These are phyloP conservation scores for Rhamnella rubrinervis DNA, from an alignment of 331 rosid genomes.

Conservation along the genomic window DNA sequence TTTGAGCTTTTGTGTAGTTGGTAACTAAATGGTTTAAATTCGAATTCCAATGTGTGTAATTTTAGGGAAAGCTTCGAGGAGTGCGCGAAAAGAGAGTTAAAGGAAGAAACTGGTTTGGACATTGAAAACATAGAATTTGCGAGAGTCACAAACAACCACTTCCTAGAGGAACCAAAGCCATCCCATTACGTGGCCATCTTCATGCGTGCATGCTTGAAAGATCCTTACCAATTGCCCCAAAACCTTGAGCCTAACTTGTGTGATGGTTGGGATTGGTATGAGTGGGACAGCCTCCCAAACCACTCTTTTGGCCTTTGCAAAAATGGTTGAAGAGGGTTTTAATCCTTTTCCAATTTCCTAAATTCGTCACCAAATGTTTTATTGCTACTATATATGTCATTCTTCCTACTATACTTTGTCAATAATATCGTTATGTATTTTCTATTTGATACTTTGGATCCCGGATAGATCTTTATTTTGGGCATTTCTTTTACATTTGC, in stretches of 20 bases:
- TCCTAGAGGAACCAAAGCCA: constrained; percentile 37
- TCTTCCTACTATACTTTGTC: no score
- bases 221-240: constrained; percentile 28
- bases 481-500: no score
- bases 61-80: constrained; percentile 80
- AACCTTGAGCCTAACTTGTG: constrained; percentile 61
- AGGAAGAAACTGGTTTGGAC: constrained; percentile 67
- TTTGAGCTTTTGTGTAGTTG: background rate
- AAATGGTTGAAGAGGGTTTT: constrained; percentile 49
- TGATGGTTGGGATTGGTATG: constrained; percentile 78
- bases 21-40: no score
- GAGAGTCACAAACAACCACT: constrained; percentile 47
- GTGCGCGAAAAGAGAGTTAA: constrained; percentile 67
- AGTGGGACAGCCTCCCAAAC: constrained; percentile 48
- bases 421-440: no score
- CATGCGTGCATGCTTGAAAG: constrained; percentile 36
- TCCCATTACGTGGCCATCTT: constrained; percentile 52
- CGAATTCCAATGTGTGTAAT: background rate
- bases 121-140: constrained; percentile 38
- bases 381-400: no score
- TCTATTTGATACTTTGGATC: no score
- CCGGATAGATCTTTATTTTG: no score
- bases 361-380: background rate
- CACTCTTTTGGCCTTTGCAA: constrained; percentile 57
- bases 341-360: constrained; percentile 38